Base-by-base conservation (phyloP, 441 rosid genomes). In the Pelargonium fulgidum region DNA sequence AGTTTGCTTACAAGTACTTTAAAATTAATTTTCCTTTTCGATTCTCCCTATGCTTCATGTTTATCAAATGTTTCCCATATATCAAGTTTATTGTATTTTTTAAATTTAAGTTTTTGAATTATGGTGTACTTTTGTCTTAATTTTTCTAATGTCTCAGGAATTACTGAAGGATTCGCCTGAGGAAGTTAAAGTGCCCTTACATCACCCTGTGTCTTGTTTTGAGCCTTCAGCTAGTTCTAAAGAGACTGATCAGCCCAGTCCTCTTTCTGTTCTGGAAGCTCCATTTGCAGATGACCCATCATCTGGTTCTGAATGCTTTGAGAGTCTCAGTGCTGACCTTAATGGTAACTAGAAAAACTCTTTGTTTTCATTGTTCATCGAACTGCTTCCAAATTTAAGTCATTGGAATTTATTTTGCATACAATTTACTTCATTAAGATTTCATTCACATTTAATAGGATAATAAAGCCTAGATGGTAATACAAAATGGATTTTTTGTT, bases 171-270 rank as follows among this genome's bases (percentile, higher is more conserved):
- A 65, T 62, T 68, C 72, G 54, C 81, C 84, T 19, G 77, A 76
- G 64, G 77, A 79, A 68, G 78, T 69, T 62, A 73, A 80, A 61
- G 72, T 62, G 36, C 33, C 77, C 9, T 50, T 69, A 39, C 82
- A 72, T 69, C 82, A 79, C 62, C 73, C 92, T 61, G 78, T 77
- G 70, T 63, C 85, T 48, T 84, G 80, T 77, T 77, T 76, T 41
- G 82, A 83, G 71, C 79, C 93, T 78, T 78, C 79, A 44, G 83
- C 84, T 70, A 81, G 78, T 77, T 74, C 87, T 10, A 92, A 85
- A 83, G 99, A 91, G 78, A 84, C 83, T 48, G 96, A 92, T 44
- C 99, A 95, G 75, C 98, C 99, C 17, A 92, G 98, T 82, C 98
- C 97, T 0, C 82, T 89, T 73, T 95, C 99, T 64, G 86, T 93